phyloP scores from a whole-genome alignment of 805 yeast genomes.

The Wickerhamomyces chaumierensis region DNA sequence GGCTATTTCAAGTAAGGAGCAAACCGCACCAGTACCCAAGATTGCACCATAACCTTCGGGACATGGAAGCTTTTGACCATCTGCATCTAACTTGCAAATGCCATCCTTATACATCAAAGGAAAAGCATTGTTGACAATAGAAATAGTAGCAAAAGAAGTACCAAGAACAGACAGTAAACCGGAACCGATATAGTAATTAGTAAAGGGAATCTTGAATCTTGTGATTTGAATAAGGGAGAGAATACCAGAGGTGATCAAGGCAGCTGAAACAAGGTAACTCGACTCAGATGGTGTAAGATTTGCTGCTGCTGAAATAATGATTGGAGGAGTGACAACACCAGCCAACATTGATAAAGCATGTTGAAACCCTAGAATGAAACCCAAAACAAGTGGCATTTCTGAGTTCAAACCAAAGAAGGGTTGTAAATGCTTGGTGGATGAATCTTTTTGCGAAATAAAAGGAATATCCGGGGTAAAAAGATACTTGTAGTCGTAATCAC shows the following conservation, averaged over 20 bases:
- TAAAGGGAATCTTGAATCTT: slow-evolving; percentile 63
- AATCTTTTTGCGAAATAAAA: slow-evolving; percentile 33
- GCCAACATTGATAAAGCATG: slow-evolving; percentile 88
- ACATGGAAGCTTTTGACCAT: slow-evolving; percentile 66
- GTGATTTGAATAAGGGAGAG: slow-evolving; percentile 71
- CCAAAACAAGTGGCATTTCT: slow-evolving; percentile 71
- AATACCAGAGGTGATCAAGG: slow-evolving; percentile 60
- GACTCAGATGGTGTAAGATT: slow-evolving; percentile 37
- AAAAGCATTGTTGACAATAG: slow-evolving; percentile 65
- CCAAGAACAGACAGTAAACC: slow-evolving; percentile 87
- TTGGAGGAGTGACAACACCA: slow-evolving; percentile 78
- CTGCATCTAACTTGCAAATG: slow-evolving; percentile 47
- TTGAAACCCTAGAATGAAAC: slow-evolving; percentile 72
- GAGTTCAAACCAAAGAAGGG: slow-evolving; percentile 78
- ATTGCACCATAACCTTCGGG: slow-evolving; percentile 85
- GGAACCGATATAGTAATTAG: slow-evolving; percentile 78
- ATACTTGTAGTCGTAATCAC: slow-evolving; percentile 74
- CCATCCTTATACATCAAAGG: slow-evolving; percentile 75
- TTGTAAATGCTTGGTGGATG: slow-evolving; percentile 27
- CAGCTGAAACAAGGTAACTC: slow-evolving; percentile 62
- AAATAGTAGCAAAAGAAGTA: slow-evolving; percentile 79
- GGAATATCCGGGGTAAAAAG: slow-evolving; percentile 77
- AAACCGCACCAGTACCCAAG: slow-evolving; percentile 64
- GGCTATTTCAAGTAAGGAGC: slow-evolving; percentile 62
- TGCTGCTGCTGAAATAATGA: slow-evolving; percentile 58